phyloP scores from a whole-genome alignment of 805 yeast genomes.

The Candida arabinofermentans region DNA sequence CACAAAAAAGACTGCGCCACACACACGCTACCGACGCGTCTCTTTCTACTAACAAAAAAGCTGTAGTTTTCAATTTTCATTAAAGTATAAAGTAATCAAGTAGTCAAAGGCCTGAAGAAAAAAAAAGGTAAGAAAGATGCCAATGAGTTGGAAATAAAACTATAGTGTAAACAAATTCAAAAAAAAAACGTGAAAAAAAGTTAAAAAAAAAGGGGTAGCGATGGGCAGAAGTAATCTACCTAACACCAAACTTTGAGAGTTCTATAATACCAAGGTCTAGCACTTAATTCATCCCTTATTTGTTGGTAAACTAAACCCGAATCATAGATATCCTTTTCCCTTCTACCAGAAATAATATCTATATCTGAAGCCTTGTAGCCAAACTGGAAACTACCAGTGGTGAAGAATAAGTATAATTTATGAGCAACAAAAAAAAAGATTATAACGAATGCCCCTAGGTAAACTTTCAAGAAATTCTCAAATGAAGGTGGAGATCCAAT shows the following conservation, averaged over 20 bases:
- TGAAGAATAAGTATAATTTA: conserved; percentile 27
- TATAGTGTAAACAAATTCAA: background rate
- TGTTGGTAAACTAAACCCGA: conserved; percentile 35
- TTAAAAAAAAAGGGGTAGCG: background rate
- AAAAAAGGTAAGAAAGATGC: too few relatives aligned
- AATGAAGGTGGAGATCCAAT: conserved; percentile 29
- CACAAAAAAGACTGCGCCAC: too few relatives aligned
- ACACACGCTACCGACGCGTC: too few relatives aligned
- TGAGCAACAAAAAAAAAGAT: conserved; percentile 40
- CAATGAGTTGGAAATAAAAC: too few relatives aligned
- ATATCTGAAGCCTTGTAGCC: conserved; percentile 16
- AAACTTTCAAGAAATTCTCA: conserved; percentile 39
- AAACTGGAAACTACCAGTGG: conserved; percentile 8
- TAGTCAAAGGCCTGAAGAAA: too few relatives aligned
- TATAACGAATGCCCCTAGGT: conserved; percentile 45
- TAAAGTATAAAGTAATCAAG: too few relatives aligned
- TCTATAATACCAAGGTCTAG: conserved; percentile 30
- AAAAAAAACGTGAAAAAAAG: background rate
- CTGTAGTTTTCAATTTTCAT: too few relatives aligned
- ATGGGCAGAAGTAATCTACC: conserved; percentile 2
- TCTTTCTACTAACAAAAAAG: too few relatives aligned
- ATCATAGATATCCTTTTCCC: conserved; percentile 15
- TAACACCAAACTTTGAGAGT: conserved; percentile 45
- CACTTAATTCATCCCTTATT: conserved; percentile 39
- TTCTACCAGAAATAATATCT: conserved; percentile 21